Evolutionary conservation across 176 grass and related monocot genomes (phyloP), one percentile per base, ranked within the genome.

Genomic region (Phoenix dactylifera): DNA sequence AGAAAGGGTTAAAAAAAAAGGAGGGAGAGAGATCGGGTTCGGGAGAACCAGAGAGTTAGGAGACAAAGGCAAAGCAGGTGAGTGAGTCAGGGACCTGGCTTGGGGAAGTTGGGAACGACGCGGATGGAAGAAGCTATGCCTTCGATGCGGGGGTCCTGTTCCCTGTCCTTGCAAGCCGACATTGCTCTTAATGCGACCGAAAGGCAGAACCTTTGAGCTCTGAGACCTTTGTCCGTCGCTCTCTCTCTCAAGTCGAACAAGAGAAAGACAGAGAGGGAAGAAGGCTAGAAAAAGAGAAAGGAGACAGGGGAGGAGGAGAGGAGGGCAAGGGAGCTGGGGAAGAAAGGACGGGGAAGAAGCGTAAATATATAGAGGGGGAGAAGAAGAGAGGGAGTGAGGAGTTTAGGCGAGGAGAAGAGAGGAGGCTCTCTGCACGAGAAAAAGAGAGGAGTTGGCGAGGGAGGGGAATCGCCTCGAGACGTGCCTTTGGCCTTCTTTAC

Each of bases 101-200:
- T 90, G 44, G 92, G 92, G 78, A 97, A 97, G 76, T 98, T 67
- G 6, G 93, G 93, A 35, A 98, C 88, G 63, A 98, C 93, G 60
- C 93, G 81, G 69, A 98, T 92, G 73, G 84, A 72, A 61, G 83
- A 74, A 62, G 76, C 86, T 28, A 98, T 98, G 63, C 63, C 78
- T 60, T 85, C 79, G 35, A 92, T 79, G 18, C 93, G 93, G 25
- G 81, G 87, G 78, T 92, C 93, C 51, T 64, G 56, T 55, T 60
- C 68, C 50, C 26, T 15, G 50, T 55, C 49, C 50, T 63, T 12
- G 54, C 57, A 29, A 58, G 10, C 28, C 32, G 73, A 50, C 64
- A 12, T 60, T 59, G 62, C 56, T 58, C 69, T 71, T 82, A 44
- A 44, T 44, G 35, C 35, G 9, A 44, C 35, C 12, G 9, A 44